Evolutionary conservation across 2,329 filamentous ascomycete genomes (phyloP), one percentile per base, ranked within the genome.

Genomic region (Alternaria atra): DNA sequence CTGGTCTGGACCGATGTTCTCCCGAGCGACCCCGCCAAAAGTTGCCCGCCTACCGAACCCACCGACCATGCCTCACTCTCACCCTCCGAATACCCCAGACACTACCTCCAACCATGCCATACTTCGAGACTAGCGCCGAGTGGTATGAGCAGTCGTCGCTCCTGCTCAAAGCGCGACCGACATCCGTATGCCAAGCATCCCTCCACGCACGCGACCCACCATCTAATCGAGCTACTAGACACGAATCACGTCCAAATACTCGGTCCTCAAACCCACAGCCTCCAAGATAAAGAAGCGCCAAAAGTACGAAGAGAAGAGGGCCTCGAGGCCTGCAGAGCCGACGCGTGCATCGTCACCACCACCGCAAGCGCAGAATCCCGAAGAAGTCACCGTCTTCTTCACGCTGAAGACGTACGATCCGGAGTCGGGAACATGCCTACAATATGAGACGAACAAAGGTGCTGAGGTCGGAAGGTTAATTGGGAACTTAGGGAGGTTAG

Each of bases 391-490:
- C 40, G 93, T 90, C 66, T 87, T 85, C 56, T 89, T 99, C 52
- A 90, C 89, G 4, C 82, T 99, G 63, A 98, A 97, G 83, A 95
- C 95, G 5, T 98, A 89, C 82, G 92, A 97, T 78, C 91, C 95
- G 0, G 83, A 83, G 42, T 91, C 89, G 55, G 95, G 95, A 73
- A 89, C 90, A 59, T 90, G 90, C 63, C 85, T 99, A 65, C 97
- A 97, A 81, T 98, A 97, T 84, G 86, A 88, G 76, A 99, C 95
- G 35, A 90, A 90, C 76, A 97, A 97, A 80, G 92, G 91, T 20
- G 92, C 92, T 20, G 94, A 98, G 81, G 93, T 99, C 9, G 90
- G 91, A 25, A 85, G 95, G 29, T 81, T 99, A 71, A 87, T 99
- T 58, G 87, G 88, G 52, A 87, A 90, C 43, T 79, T 99, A 64